Percentiles rank a stretch among this genome's conserved stretches.
Conservation (phyloP, 2,329 filamentous ascomycete genomes). For the Diaporthe eres region DNA sequence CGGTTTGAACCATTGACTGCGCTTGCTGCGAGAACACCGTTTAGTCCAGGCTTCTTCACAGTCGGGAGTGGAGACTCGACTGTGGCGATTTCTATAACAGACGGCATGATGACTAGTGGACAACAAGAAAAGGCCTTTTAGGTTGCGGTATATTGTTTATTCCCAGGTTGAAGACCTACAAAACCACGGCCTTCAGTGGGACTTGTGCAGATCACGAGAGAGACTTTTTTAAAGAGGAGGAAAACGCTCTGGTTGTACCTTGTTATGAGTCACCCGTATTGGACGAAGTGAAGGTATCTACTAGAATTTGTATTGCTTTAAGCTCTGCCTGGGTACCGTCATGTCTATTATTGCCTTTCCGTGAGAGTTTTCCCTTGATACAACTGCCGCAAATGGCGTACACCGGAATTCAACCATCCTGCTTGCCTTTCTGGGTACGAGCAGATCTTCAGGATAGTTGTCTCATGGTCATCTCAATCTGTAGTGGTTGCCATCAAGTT, state of each 20-base stretch:
- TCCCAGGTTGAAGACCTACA: not conserved
- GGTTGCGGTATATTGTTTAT: too few species aligned
- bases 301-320: not conserved
- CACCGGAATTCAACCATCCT: not conserved
- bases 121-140: not conserved
- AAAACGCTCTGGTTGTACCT: fast-evolving
- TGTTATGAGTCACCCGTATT: not conserved
- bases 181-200: not conserved
- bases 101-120: not conserved
- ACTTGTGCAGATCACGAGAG: not conserved
- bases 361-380: not conserved
- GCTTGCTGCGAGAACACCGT: not conserved
- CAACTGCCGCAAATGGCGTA: not conserved
- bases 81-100: not conserved
- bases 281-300: not conserved
- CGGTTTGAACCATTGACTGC: not conserved
- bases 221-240: not conserved
- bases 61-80: not conserved
- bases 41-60: not conserved
- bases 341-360: not conserved
- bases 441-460: too few species aligned
- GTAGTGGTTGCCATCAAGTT: not conserved
- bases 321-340: not conserved
- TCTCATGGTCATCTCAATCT: not conserved
- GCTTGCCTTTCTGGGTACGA: not conserved